Evolutionary conservation across 2,329 filamentous ascomycete species (phyloP).

Genomic region (Sporothrix dimorphospora): DNA sequence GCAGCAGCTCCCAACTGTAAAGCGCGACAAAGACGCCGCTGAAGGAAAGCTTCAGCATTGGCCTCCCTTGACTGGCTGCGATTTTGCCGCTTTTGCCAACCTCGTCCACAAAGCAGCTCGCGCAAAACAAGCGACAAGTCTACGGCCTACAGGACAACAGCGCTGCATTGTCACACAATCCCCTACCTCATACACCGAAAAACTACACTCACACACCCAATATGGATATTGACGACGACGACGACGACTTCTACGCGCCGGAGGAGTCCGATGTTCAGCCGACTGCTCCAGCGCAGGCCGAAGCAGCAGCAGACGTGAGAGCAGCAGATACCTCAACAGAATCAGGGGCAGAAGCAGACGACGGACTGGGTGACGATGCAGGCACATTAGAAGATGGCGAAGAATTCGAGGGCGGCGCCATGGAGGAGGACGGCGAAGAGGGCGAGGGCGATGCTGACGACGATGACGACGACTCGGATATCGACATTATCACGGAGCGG

Average conservation of each 20-base stretch:
- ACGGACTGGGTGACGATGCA: not conserved
- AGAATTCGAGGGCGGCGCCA: constrained; percentile 64
- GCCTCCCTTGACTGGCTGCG: not conserved
- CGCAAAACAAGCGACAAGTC: not conserved
- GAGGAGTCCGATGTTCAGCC: constrained; percentile 54
- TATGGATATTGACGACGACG: constrained; percentile 71
- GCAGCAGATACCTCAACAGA: not conserved
- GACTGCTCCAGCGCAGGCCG: constrained; percentile 31
- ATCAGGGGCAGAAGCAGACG: constrained; percentile 50
- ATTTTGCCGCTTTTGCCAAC: constrained; percentile 24
- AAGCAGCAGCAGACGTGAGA: constrained; percentile 37
- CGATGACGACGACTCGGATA: constrained; percentile 56
- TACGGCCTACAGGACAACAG: not conserved
- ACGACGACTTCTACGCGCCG: constrained; percentile 68
- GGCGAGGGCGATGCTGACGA: constrained; percentile 61
- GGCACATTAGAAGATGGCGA: constrained; percentile 64
- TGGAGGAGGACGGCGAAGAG: constrained; percentile 55
- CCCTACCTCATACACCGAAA: not conserved
- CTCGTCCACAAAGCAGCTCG: not conserved
- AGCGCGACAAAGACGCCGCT: not conserved
- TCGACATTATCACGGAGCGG: constrained; percentile 69
- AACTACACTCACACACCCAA: constrained; percentile 33
- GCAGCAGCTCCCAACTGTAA: not conserved
- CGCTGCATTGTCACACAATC: not conserved
- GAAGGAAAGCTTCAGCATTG: not conserved